phyloP scores from a whole-genome alignment of 2,329 filamentous ascomycete species.

The Fusarium buharicum region DNA sequence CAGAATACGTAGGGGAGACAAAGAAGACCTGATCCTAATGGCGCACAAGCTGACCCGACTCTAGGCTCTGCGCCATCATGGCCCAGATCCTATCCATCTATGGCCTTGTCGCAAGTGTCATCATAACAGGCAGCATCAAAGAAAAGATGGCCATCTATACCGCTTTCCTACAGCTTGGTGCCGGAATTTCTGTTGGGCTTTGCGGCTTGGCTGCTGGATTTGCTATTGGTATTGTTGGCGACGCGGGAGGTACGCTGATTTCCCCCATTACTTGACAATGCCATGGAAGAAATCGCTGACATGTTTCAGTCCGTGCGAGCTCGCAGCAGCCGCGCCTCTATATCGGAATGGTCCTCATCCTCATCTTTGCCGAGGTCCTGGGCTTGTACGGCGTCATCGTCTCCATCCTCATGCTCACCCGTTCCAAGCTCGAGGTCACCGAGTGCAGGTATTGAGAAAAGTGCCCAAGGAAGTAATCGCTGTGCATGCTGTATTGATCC shows the following conservation, averaged over 20 bases:
- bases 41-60: conserved; percentile 16
- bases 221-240: conserved; percentile 59
- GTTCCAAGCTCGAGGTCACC: conserved; percentile 53
- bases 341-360: conserved; percentile 59
- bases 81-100: conserved; percentile 61
- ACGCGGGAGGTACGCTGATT: conserved; percentile 53
- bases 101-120: conserved; percentile 57
- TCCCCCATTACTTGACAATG: background rate
- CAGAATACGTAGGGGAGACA: conserved; percentile 53
- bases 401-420: conserved; percentile 60
- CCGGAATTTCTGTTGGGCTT: conserved; percentile 56
- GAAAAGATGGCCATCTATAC: conserved; percentile 57
- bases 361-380: conserved; percentile 60
- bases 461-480: background rate
- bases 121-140: conserved; percentile 55
- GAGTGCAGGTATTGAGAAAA: conserved; percentile 50
- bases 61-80: conserved; percentile 57
- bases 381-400: conserved; percentile 60
- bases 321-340: conserved; percentile 60
- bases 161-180: conserved; percentile 57
- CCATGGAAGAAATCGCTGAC: conserved; percentile 6
- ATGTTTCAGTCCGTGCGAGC: conserved; percentile 54
- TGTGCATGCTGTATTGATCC: background rate
- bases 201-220: conserved; percentile 59
- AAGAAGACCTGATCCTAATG: background rate